Percentiles rank a stretch among this genome's conserved stretches.
Evolutionary conservation across 306 rosid species (phyloP).

Genomic region (Medicago arabica): DNA sequence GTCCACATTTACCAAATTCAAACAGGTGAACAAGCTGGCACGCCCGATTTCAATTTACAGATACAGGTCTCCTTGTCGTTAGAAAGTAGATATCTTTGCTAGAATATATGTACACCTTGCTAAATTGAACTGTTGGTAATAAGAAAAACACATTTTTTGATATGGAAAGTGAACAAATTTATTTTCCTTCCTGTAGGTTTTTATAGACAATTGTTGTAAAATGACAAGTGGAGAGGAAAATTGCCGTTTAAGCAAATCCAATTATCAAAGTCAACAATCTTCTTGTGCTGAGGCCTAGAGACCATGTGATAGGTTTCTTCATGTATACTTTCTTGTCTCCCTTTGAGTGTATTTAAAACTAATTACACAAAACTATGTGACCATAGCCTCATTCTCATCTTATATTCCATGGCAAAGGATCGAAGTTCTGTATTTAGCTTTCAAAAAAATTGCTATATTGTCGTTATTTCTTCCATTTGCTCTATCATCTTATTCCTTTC

Average conservation of each 20-base stretch:
- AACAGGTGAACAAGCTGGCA: background rate
- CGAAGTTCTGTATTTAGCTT: conserved; percentile 45
- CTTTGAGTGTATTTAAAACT: conserved; percentile 19
- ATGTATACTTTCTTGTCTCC: background rate
- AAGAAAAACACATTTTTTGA: background rate
- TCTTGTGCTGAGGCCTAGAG: background rate
- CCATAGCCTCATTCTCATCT: conserved; percentile 10
- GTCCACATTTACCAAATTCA: background rate
- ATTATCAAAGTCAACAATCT: conserved; percentile 29
- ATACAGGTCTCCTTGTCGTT: background rate
- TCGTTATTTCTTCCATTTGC: conserved; percentile 46
- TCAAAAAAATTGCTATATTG: conserved; percentile 43
- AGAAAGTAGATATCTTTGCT: background rate
- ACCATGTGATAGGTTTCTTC: conserved; percentile 31
- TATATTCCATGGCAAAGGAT: conserved; percentile 53
- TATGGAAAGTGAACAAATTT: background rate
- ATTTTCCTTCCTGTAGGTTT: background rate
- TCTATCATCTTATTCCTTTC: conserved; percentile 52
- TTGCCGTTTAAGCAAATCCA: conserved; percentile 29
- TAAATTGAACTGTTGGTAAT: background rate
- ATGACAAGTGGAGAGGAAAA: background rate
- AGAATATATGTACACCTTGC: background rate
- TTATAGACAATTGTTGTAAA: background rate
- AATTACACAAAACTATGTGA: background rate
- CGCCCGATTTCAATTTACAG: background rate